Base-by-base conservation (phyloP, 192 early-diverging fungal genomes). In the Backusella tarrabulga region DNA sequence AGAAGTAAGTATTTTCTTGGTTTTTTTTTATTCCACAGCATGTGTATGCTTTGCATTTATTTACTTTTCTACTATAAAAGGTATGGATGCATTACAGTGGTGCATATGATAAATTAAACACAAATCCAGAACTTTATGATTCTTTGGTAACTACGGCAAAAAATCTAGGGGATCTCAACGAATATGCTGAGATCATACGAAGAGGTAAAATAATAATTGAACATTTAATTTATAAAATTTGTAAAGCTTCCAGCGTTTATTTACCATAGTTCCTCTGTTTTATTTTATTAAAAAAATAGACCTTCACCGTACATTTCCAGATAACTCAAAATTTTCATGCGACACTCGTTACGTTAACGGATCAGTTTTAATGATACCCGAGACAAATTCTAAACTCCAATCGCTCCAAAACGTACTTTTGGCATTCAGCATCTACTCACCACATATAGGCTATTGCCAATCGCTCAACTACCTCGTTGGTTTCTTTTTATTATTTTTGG, bases 401-500 rank as follows among this genome's bases (percentile, higher is more conserved):
- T 91, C 93, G 0, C 78, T 95, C 2, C 81, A 93, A 40, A 87
- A 90, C 2, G 86, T 95, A 3, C 85, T 95, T 0, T 84, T 90
- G 34, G 91, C 92, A 1, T 95, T 94, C 79, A 91, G 90, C 60
- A 26, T 89, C 34, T 91, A 93, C 77, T 91, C 90, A 71, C 89
- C 92, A 56, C 74, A 88, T 23, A 93, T 96, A 35, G 94, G 94
- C 9, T 96, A 96, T 84, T 94, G 93, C 78, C 94, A 96, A 79
- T 91, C 90, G 2, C 88, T 96, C 72, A 96, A 94, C 73, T 94
- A 93, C 68, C 83, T 96, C 56, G 93, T 84, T 52, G 94, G 90
- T 34, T 82, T 94, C 41, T 83, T 96, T 15, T 84, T 96, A 17
- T 80, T 96, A 6, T 90, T 93, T 72, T 80, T 87, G 75, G 86